These are phyloP conservation scores for Candida parachauliodes DNA, from an alignment of 805 yeast genomes.

Conservation along the genomic window DNA sequence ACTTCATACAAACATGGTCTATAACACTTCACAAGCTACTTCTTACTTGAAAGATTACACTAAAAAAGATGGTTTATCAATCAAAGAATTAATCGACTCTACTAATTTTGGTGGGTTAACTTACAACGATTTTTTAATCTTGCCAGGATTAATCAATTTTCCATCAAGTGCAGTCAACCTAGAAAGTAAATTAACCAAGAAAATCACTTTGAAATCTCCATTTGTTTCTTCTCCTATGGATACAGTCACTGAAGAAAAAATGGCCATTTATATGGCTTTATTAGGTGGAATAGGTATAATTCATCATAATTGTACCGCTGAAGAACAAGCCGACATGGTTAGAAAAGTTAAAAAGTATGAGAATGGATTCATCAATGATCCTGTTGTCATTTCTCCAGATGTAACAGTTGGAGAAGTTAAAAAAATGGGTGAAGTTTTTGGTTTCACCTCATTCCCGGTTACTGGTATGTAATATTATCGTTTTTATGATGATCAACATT, in stretches of 20 bases:
- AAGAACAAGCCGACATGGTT: conserved; percentile 98
- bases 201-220: conserved; percentile 87
- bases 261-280: conserved; percentile 98
- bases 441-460: conserved; percentile 98
- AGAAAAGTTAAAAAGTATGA: conserved; percentile 94
- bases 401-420: conserved; percentile 79
- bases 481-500: conserved; percentile 50
- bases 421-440: conserved; percentile 63
- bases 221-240: conserved; percentile 99
- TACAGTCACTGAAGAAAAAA: conserved; percentile 93
- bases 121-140: conserved; percentile 90
- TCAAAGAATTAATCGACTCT: conserved; percentile 85
- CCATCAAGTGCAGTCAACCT: conserved; percentile 74
- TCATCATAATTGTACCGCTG: conserved; percentile 95
- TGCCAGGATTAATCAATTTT: conserved; percentile 92
- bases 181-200: conserved; percentile 87
- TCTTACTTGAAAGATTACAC: conserved; percentile 63
- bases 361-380: conserved; percentile 95
- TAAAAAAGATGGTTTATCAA: conserved; percentile 80
- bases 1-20: conserved; percentile 13
- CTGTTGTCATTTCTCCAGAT: conserved; percentile 71
- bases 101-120: conserved; percentile 91
- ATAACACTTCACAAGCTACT: conserved; percentile 56
- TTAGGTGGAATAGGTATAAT: conserved; percentile 98
- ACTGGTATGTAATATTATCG: conserved; percentile 80